Evolutionary conservation across 768 basidiomycete genomes (phyloP).

Genomic region (Agrocybe pediades): DNA sequence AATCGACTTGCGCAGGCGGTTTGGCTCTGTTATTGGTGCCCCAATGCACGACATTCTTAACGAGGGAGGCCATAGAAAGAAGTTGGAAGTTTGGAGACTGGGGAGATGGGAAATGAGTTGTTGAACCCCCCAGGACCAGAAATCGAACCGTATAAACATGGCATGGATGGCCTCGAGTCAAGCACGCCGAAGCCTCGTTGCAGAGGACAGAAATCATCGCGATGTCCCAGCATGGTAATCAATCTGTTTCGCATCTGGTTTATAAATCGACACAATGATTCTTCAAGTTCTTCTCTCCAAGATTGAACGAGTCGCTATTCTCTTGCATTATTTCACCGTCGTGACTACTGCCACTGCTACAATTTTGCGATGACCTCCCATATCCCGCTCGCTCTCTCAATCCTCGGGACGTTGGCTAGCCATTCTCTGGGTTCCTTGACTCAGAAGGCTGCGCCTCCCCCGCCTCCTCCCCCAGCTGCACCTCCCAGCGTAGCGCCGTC

Average conservation of each 20-base stretch:
- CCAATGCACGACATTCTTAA: slow-evolving; percentile 45
- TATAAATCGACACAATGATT: slow-evolving; percentile 27
- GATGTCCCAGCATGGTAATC: slow-evolving; percentile 24
- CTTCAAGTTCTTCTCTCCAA: slow-evolving; percentile 11
- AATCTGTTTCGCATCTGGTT: slow-evolving; percentile 22
- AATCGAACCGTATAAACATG: slow-evolving; percentile 20
- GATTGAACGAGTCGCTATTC: too few relatives aligned
- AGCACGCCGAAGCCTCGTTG: slow-evolving; percentile 41
- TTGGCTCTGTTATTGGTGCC: slow-evolving; percentile 30
- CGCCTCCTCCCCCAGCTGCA: slow-evolving; percentile 17
- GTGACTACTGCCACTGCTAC: neutral
- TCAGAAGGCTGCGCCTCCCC: slow-evolving; percentile 29
- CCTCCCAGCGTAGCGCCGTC: slow-evolving; percentile 26
- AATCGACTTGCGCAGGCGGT: slow-evolving; percentile 33
- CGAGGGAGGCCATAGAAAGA: slow-evolving; percentile 37
- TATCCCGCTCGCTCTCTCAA: slow-evolving; percentile 46
- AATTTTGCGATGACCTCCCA: slow-evolving; percentile 38
- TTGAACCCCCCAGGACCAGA: slow-evolving; percentile 23
- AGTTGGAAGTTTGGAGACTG: slow-evolving; percentile 26
- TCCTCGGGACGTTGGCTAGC: slow-evolving; percentile 37
- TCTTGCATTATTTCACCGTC: slow-evolving; percentile 7
- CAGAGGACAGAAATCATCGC: slow-evolving; percentile 14
- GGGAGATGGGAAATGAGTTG: slow-evolving; percentile 14
- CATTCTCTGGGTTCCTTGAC: slow-evolving; percentile 29
- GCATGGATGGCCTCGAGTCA: slow-evolving; percentile 29